Conservation (phyloP, 257 asterid genomes). For the Verbena officinalis region DNA sequence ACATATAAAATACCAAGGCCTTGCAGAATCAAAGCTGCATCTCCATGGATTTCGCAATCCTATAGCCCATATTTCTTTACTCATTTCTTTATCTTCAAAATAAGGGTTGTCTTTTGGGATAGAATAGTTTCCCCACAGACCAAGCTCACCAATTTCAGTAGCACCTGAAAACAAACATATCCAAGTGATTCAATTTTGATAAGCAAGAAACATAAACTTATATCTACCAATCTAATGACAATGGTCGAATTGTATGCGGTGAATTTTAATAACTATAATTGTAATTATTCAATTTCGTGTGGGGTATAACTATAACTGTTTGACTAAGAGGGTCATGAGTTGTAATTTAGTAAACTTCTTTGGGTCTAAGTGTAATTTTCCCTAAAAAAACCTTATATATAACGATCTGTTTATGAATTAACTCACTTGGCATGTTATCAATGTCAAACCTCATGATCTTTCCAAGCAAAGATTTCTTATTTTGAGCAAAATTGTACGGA, state of each 20-base stretch:
- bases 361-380: too few species aligned
- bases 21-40: slow-evolving; percentile 88
- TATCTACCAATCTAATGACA: too few species aligned
- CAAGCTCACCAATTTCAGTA: slow-evolving; percentile 46
- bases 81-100: slow-evolving; percentile 51
- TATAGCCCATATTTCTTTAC: slow-evolving; percentile 83
- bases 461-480: slow-evolving; percentile 91
- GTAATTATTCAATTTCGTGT: too few species aligned
- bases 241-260: too few species aligned
- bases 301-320: too few species aligned
- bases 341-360: too few species aligned
- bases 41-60: slow-evolving; percentile 99
- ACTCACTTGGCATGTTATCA: slow-evolving; percentile 81
- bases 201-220: background rate
- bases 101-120: slow-evolving; percentile 86
- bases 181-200: too few species aligned
- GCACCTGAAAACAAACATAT: slow-evolving; percentile 64
- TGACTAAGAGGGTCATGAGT: too few species aligned
- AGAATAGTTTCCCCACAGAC: slow-evolving; percentile 90
- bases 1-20: slow-evolving; percentile 83
- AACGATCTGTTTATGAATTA: background rate
- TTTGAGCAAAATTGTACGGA: slow-evolving; percentile 83
- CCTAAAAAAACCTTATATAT: too few species aligned
- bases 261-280: too few species aligned
- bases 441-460: slow-evolving; percentile 93